Conservation (phyloP, 345 rosid species). For the Triadica sebifera region DNA sequence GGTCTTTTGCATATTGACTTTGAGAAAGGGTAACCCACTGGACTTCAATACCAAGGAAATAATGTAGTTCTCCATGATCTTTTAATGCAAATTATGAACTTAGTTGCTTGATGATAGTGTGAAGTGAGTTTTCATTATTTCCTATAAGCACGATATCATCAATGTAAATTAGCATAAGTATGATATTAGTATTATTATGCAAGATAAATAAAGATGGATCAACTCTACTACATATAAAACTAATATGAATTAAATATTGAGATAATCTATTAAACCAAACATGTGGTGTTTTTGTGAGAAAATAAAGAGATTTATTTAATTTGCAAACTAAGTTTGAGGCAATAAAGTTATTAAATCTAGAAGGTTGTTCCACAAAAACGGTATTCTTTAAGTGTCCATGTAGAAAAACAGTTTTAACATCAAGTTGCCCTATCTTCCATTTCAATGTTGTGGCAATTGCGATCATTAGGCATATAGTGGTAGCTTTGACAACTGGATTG, state of each 20-base stretch:
- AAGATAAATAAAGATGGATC: neutral
- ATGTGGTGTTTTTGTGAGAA: neutral
- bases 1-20: neutral
- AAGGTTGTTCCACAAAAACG: neutral
- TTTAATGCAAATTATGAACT: neutral
- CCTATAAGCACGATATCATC: neutral
- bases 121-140: neutral
- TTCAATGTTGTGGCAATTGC: neutral
- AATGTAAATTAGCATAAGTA: neutral
- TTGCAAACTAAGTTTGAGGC: neutral
- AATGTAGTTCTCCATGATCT: too few relatives aligned
- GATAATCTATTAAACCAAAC: neutral
- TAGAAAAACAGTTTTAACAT: neutral
- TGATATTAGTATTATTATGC: neutral
- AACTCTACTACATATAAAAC: neutral
- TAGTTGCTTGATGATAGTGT: too few relatives aligned
- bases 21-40: neutral
- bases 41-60: neutral
- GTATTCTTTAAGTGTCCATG: neutral
- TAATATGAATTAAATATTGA: neutral
- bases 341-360: neutral
- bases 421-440: neutral
- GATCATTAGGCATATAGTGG: neutral
- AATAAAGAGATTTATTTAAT: neutral
- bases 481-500: neutral